These are phyloP conservation scores for Cercospora canescens DNA, from an alignment of 2,329 filamentous ascomycete genomes.

Conservation along the genomic window DNA sequence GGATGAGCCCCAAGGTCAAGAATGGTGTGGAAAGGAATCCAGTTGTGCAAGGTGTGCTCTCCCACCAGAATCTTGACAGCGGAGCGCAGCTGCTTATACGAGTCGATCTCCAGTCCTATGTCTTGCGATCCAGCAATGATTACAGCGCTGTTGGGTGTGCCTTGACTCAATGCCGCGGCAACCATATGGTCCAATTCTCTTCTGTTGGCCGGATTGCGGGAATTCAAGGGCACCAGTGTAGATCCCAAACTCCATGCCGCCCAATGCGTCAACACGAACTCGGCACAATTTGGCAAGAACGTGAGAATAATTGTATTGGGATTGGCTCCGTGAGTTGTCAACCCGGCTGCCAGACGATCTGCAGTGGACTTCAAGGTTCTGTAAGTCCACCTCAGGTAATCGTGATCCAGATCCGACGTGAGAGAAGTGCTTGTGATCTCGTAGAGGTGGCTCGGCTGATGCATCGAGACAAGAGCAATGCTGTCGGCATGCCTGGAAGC, in stretches of 20 bases:
- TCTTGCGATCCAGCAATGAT: neutral
- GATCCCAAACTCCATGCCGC: neutral
- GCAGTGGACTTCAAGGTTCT: neutral
- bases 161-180: neutral
- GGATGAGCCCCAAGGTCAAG: neutral
- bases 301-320: neutral
- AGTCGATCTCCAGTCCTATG: neutral
- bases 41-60: neutral
- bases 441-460: neutral
- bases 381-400: neutral
- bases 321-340: neutral
- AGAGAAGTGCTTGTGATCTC: neutral
- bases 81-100: neutral
- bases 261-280: neutral
- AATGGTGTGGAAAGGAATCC: neutral
- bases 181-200: neutral
- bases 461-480: neutral
- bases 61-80: neutral
- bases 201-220: neutral
- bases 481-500: neutral
- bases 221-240: neutral
- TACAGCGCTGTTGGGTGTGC: neutral
- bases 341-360: neutral
- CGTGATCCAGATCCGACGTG: neutral
- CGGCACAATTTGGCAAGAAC: neutral